These are phyloP conservation scores for Pleurotus sapidus DNA, from an alignment of 768 basidiomycete genomes.

Conservation along the genomic window DNA sequence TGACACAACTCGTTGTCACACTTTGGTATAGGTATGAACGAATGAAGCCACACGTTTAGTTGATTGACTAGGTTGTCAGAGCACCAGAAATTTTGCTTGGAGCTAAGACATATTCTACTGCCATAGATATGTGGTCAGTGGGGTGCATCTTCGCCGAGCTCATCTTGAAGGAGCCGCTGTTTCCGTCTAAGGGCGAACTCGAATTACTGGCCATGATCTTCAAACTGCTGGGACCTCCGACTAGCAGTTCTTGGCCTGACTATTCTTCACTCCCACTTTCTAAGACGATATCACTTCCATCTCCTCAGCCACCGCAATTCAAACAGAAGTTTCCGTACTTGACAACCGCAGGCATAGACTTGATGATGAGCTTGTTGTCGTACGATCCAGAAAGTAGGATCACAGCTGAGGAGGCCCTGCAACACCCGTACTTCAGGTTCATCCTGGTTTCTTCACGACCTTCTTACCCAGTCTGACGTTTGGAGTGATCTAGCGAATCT, in stretches of 20 bases:
- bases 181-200: conserved; percentile 94
- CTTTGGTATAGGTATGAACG: conserved; percentile 88
- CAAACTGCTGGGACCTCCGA: conserved; percentile 93
- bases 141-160: conserved; percentile 99
- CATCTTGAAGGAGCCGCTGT: conserved; percentile 92
- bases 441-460: conserved; percentile 19
- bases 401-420: conserved; percentile 84
- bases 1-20: conserved; percentile 98
- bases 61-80: conserved; percentile 36
- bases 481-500: conserved; percentile 61
- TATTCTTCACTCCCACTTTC: conserved; percentile 77
- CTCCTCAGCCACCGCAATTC: conserved; percentile 72
- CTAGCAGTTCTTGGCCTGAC: conserved; percentile 82
- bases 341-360: conserved; percentile 79
- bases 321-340: conserved; percentile 86
- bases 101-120: conserved; percentile 89
- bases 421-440: conserved; percentile 90
- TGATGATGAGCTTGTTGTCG: conserved; percentile 75
- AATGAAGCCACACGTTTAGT: conserved; percentile 12
- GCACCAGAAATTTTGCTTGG: conserved; percentile 96
- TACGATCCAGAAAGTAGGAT: conserved; percentile 91
- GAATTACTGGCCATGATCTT: conserved; percentile 94
- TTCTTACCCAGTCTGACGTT: neutral
- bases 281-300: conserved; percentile 73
- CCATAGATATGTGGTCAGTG: conserved; percentile 98